Percentiles rank a stretch among this genome's conserved stretches.
phyloP scores from a whole-genome alignment of 1,139 yeast genomes.

The Lodderomyces oxycetoniae region DNA sequence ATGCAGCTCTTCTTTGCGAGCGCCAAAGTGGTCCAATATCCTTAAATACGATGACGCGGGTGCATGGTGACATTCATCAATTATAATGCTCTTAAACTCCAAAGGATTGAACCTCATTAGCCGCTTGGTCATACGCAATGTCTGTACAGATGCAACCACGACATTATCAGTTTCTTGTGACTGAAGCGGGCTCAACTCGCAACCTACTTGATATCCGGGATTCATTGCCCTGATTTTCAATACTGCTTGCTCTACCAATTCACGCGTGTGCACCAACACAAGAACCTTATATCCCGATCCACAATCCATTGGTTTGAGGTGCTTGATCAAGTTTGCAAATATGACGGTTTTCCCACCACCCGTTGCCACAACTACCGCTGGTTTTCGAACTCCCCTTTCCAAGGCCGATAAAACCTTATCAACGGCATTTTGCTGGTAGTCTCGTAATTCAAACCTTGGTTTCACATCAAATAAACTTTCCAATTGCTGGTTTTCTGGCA shows the following conservation, averaged over 20 bases:
- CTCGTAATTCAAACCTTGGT: conserved; percentile 23
- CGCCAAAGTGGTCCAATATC: conserved; percentile 56
- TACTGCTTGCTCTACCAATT: conserved; percentile 70
- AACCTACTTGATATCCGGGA: conserved; percentile 53
- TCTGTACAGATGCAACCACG: conserved; percentile 73
- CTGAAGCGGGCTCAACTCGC: conserved; percentile 62
- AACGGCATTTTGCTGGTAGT: conserved; percentile 74
- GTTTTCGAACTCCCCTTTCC: conserved; percentile 43
- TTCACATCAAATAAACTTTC: conserved; percentile 1
- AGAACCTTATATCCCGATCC: conserved; percentile 46
- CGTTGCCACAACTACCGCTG: conserved; percentile 86
- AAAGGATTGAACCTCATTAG: conserved; percentile 50
- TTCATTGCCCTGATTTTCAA: conserved; percentile 41
- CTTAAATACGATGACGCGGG: conserved; percentile 65
- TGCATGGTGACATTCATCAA: conserved; percentile 95
- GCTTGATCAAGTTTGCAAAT: conserved; percentile 60
- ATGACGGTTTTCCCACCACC: conserved; percentile 96
- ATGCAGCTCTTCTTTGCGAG: conserved; percentile 35
- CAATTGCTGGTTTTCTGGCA: too few species aligned
- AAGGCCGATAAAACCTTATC: conserved; percentile 50
- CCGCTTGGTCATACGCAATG: conserved; percentile 49
- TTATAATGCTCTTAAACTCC: conserved; percentile 65
- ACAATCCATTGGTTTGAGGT: conserved; percentile 33
- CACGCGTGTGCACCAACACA: conserved; percentile 78
- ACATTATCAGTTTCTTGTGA: conserved; percentile 52